Base-by-base conservation (phyloP, 306 rosid species). In the Inga laurina region DNA sequence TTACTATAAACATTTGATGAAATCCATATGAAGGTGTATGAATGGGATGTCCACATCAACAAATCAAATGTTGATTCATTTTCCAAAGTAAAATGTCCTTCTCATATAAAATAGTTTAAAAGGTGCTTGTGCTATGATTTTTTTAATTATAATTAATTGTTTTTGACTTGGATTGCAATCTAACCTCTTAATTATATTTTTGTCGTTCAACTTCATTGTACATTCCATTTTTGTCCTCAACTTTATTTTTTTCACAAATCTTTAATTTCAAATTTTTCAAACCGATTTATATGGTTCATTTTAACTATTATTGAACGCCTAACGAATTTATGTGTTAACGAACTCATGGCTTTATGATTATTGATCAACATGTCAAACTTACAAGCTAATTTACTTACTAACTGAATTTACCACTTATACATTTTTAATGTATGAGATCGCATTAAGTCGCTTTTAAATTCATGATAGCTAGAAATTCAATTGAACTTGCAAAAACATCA, bases 11-110 rank as follows among this genome's bases (percentile, higher is more conserved):
- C 69, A 21, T 19, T 43, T 46, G 79, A 12, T 30, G 70, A 64
- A 11, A 32, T 15, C 43, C 71, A 65, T 35, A n/a, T 65, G 73
- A 75, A 65, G 48, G 70, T 68, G 15, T 39, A 32, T 39, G 52
- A 72, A 56, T 81, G 59, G 82, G 44, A 64, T 37, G 80, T 82
- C 75, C 34, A 35, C 27, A 27, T 82, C 86, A 32, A 59, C 15
- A 39, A 15, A 9, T n/a, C 19, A 52, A 52, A 54, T 66, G 34
- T 5, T 72, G 37, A 77, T n/a, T 21, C 78, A 54, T 49, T 77
- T 84, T 9, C 18, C 24, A 37, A 41, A 3, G 1, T 13, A 64
- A 64, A 64, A 64, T 1, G 12, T 24, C 19, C 39, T 27, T 64
- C 18, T 30, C 4, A 64, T 10, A 64, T 30, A 30, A 64, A 30